Conservation (phyloP, 495 filamentous ascomycete genomes). For the Penicillium crystallinum region DNA sequence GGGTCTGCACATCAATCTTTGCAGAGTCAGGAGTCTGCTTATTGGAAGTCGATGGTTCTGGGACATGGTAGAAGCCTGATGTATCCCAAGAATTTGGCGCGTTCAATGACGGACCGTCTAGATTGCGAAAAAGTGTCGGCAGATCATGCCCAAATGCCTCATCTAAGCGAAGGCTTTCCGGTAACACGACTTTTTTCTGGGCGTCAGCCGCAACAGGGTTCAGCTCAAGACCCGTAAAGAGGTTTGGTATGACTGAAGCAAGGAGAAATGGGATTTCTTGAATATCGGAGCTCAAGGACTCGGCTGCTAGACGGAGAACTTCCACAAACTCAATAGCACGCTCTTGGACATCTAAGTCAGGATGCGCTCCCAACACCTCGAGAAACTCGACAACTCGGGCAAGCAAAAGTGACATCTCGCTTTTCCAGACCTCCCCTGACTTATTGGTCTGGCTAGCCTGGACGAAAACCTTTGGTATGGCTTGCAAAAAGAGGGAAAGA, state of each 20-base stretch:
- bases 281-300: constrained; percentile 65
- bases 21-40: constrained; percentile 24
- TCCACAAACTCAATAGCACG: constrained; percentile 88
- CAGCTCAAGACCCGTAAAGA: constrained; percentile 80
- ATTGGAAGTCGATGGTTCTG: constrained; percentile 26
- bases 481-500: constrained; percentile 76
- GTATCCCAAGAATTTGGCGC: neutral
- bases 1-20: constrained; percentile 12
- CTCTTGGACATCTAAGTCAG: constrained; percentile 92
- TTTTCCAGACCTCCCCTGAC: constrained; percentile 63
- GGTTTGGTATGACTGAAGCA: constrained; percentile 77
- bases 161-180: constrained; percentile 66
- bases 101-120: neutral
- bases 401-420: constrained; percentile 67
- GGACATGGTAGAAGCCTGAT: constrained; percentile 67
- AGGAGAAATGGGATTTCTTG: constrained; percentile 73
- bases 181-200: constrained; percentile 80
- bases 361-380: constrained; percentile 70
- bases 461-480: constrained; percentile 77
- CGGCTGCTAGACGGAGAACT: constrained; percentile 74
- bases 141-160: constrained; percentile 77
- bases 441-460: constrained; percentile 51
- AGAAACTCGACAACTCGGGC: constrained; percentile 75
- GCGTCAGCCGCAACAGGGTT: constrained; percentile 84
- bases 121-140: constrained; percentile 46